Conservation (phyloP, 2,329 filamentous ascomycete species). For the Cercospora berteroae region DNA sequence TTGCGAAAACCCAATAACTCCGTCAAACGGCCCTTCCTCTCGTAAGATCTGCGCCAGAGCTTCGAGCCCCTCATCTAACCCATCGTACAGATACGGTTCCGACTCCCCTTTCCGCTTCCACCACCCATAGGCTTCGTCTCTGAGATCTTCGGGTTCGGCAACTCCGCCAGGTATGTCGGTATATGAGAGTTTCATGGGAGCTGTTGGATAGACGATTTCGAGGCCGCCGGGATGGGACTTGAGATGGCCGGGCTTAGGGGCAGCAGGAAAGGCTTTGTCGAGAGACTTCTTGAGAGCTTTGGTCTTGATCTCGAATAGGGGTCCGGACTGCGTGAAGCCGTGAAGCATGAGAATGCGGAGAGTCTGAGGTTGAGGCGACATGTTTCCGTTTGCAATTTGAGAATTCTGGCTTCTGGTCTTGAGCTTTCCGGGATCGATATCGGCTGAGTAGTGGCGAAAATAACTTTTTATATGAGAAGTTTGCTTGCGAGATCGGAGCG, state of each 20-base stretch:
- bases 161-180: conserved; percentile 61
- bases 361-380: conserved; percentile 22
- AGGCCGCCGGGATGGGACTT: conserved; percentile 40
- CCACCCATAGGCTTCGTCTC: conserved; percentile 72
- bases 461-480: neutral
- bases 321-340: conserved; percentile 86
- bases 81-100: conserved; percentile 58
- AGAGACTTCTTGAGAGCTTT: conserved; percentile 81
- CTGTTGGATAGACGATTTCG: conserved; percentile 50
- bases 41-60: conserved; percentile 61
- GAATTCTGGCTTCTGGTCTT: neutral
- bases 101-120: conserved; percentile 68
- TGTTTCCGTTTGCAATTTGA: neutral
- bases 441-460: neutral
- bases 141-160: conserved; percentile 41
- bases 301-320: conserved; percentile 82
- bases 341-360: conserved; percentile 53
- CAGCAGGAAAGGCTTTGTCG: conserved; percentile 66
- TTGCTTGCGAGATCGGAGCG: neutral
- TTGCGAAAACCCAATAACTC: conserved; percentile 79
- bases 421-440: neutral
- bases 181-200: conserved; percentile 43
- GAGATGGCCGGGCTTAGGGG: conserved; percentile 49
- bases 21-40: conserved; percentile 68
- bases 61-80: conserved; percentile 66